These are phyloP conservation scores for Pigoraptor vietnamica DNA, from an alignment of 78 protist genomes.

Conservation along the genomic window DNA sequence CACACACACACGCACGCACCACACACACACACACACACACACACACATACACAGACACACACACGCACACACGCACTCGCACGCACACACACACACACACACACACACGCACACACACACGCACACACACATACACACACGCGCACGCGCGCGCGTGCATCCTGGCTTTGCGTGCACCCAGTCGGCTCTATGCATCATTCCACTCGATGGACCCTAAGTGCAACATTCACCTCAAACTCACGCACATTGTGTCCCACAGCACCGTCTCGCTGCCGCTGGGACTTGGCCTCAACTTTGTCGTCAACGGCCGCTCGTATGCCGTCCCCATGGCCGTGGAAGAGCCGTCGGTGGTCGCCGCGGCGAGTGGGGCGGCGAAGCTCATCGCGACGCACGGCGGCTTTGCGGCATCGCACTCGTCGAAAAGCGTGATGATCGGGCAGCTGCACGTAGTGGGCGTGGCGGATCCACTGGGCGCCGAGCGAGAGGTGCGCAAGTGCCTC, in stretches of 20 bases:
- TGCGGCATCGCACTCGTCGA: not conserved
- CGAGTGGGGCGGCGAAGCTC: not conserved
- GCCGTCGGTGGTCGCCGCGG: conserved; percentile 21
- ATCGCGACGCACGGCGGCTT: not conserved
- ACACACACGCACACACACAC: no score
- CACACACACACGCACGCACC: no score
- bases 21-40: no score
- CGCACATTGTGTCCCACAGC: not conserved
- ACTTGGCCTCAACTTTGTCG: not conserved
- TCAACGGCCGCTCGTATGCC: not conserved
- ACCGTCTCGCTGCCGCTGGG: not conserved
- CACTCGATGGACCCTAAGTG: no score
- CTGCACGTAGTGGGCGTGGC: not conserved
- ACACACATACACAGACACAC: no score
- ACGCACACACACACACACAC: no score
- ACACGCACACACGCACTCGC: no score
- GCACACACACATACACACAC: no score
- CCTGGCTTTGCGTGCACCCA: no score
- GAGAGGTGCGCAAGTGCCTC: not conserved
- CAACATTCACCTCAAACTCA: no score
- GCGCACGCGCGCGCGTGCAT: no score
- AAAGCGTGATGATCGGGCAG: conserved; percentile 10
- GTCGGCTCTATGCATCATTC: no score
- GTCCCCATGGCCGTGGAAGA: conserved; percentile 34
- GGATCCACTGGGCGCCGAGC: not conserved